Base-by-base conservation (phyloP, 257 asterid species). In the Solanum rostratum region DNA sequence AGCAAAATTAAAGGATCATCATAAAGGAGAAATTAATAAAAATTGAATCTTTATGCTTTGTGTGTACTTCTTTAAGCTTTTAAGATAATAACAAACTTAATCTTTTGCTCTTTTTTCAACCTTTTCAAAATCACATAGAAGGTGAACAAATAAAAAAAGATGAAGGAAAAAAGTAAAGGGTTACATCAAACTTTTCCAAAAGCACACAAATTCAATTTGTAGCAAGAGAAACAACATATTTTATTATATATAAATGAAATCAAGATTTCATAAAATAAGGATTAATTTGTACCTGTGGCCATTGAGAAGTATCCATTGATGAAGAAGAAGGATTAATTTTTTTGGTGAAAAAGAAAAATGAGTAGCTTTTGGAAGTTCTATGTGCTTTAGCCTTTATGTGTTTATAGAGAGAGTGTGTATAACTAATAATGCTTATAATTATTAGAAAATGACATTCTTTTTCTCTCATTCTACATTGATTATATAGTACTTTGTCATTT, bases 271-370 rank as follows among this genome's bases (percentile, higher is more conserved):
- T 2, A 62, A 24, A 24, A 62, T 62, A 62, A 39, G 43, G 84
- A 45, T 37, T 22, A 16, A 39, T 82, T 57, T 65, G 71, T 91
- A 94, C 97, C 96, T 94, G 97, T 76, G 94, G 97, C 96, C 96
- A 94, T 89, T 93, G 95, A 88, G 92, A 89, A 90, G 93, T 87
- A 78, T 93, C 94, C 97, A 93, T 93, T 90, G 91, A 83, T n/a
- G 70, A 71, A 79, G 39, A n/a, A 80, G 54, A 5, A 39, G 65
- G 27, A 46, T 30, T 20, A 14, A 12, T 78, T 13, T 74, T 63
- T 27, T 27, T 13, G 41, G 22, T 78, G 39, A 30, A 90, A 81
- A 86, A 79, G 3, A 22, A 86, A 85, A 85, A 84, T 18, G 55
- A 83, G 79, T 39, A 76, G 81, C 62, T 87, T 88, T 91, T 68